Conservation (phyloP, 2,329 filamentous ascomycete species). For the Xylaria sp. region DNA sequence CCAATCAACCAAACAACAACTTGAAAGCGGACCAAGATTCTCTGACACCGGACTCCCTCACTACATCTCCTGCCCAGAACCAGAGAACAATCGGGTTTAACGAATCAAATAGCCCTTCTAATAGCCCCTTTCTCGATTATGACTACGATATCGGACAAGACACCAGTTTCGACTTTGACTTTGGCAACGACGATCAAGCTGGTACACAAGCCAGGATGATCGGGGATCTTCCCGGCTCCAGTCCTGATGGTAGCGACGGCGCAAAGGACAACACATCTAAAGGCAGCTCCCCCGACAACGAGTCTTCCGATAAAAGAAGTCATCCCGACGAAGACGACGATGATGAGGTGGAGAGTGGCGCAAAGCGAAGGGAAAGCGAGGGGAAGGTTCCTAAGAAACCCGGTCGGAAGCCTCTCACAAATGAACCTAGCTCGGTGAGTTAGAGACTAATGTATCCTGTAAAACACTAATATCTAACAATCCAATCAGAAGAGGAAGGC, state of each 20-base stretch:
- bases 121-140: slow-evolving; percentile 87
- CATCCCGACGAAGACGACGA: slow-evolving; percentile 77
- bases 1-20: slow-evolving; percentile 65
- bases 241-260: slow-evolving; percentile 40
- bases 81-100: slow-evolving; percentile 56
- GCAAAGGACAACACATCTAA: slow-evolving; percentile 55
- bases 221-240: slow-evolving; percentile 73
- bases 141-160: slow-evolving; percentile 81
- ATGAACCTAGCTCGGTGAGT: slow-evolving; percentile 94
- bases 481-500: slow-evolving; percentile 85
- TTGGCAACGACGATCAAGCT: slow-evolving; percentile 63
- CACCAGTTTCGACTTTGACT: slow-evolving; percentile 80
- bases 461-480: slow-evolving; percentile 45
- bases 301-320: slow-evolving; percentile 76
- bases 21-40: slow-evolving; percentile 54
- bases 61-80: slow-evolving; percentile 60
- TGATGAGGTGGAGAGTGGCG: slow-evolving; percentile 60
- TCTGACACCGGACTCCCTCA: slow-evolving; percentile 62
- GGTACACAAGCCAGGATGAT: slow-evolving; percentile 68
- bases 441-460: slow-evolving; percentile 27
- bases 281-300: slow-evolving; percentile 70
- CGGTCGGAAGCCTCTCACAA: slow-evolving; percentile 93
- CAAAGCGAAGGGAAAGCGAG: slow-evolving; percentile 82
- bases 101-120: slow-evolving; percentile 67
- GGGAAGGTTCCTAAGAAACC: slow-evolving; percentile 95